A percentile compares a stretch with the other conserved stretches of the same genome.
These are phyloP conservation scores for Protomyces lactucae-debilis DNA, from an alignment of 1,139 yeast genomes.

Conservation along the genomic window DNA sequence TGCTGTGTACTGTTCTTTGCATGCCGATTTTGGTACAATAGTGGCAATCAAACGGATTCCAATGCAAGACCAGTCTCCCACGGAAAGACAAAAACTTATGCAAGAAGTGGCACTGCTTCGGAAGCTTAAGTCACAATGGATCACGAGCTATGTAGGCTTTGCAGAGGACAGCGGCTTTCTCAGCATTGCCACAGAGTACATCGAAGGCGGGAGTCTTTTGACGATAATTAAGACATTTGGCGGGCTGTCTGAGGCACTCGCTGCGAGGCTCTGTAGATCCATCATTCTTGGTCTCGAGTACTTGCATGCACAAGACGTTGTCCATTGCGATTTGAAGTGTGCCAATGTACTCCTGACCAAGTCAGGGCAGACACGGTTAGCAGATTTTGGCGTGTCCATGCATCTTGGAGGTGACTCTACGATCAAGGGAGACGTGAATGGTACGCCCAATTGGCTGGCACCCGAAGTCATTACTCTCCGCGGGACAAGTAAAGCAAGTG, in stretches of 20 bases:
- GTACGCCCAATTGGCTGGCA: conserved; percentile 87
- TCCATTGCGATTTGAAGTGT: conserved; percentile 74
- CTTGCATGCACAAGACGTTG: conserved; percentile 65
- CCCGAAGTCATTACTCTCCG: conserved; percentile 75
- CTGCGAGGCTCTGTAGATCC: conserved; percentile 59
- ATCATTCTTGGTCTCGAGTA: conserved; percentile 68
- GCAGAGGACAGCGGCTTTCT: conserved; percentile 64
- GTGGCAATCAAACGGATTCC: conserved; percentile 81
- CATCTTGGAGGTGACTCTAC: conserved; percentile 35
- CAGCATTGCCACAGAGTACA: conserved; percentile 65
- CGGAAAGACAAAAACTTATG: conserved; percentile 1
- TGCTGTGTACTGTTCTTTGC: conserved; percentile 62
- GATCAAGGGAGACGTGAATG: conserved; percentile 41
- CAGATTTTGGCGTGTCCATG: conserved; percentile 77
- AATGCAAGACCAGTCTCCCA: neutral
- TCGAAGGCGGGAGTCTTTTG: conserved; percentile 74
- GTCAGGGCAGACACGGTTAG: conserved; percentile 58
- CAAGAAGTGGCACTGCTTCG: conserved; percentile 4
- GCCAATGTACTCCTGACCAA: conserved; percentile 65
- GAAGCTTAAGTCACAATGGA: conserved; percentile 57
- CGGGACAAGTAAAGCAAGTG: conserved; percentile 78
- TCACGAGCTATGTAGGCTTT: conserved; percentile 85
- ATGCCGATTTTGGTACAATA: conserved; percentile 57
- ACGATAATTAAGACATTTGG: conserved; percentile 57
- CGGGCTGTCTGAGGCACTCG: conserved; percentile 53